Evolutionary conservation across 495 filamentous ascomycete genomes (phyloP).

Genomic region (Glarea lozoyensis): DNA sequence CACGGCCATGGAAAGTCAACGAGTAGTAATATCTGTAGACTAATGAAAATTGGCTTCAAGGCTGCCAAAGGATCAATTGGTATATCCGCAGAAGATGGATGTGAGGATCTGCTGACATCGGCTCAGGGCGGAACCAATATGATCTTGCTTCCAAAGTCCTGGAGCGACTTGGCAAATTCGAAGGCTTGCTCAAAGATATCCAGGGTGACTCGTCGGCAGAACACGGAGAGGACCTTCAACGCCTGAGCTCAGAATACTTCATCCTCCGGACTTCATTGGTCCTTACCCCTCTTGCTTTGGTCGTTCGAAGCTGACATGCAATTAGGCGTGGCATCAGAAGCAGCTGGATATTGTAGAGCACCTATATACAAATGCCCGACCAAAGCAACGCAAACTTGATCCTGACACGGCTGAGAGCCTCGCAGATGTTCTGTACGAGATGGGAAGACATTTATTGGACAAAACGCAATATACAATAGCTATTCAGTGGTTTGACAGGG

Average conservation of each 20-base stretch:
- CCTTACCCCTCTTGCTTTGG: slow-evolving; percentile 15
- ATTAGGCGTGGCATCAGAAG: slow-evolving; percentile 62
- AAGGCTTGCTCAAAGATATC: slow-evolving; percentile 42
- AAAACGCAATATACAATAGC: slow-evolving; percentile 45
- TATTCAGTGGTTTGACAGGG: slow-evolving; percentile 66
- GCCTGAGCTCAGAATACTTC: slow-evolving; percentile 56
- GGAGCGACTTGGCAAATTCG: slow-evolving; percentile 54
- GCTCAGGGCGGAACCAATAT: slow-evolving; percentile 31
- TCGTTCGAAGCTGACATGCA: not conserved
- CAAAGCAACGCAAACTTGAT: slow-evolving; percentile 31
- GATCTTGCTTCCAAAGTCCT: slow-evolving; percentile 49
- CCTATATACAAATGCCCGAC: slow-evolving; percentile 54
- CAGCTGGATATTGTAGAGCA: slow-evolving; percentile 69
- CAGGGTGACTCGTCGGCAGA: slow-evolving; percentile 23
- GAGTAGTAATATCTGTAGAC: slow-evolving; percentile 36
- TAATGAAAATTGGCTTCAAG: slow-evolving; percentile 60
- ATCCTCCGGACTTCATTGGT: slow-evolving; percentile 61
- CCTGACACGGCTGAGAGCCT: slow-evolving; percentile 49
- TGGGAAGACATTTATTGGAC: slow-evolving; percentile 51
- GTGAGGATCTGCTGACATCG: slow-evolving; percentile 2
- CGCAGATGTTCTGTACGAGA: slow-evolving; percentile 63
- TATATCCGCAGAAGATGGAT: slow-evolving; percentile 22
- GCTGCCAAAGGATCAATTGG: slow-evolving; percentile 56
- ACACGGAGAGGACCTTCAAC: slow-evolving; percentile 18
- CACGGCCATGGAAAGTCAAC: slow-evolving; percentile 30